Evolutionary conservation across 495 filamentous ascomycete genomes (phyloP), one percentile per base, ranked within the genome.

Genomic region (Talaromyces ruber): DNA sequence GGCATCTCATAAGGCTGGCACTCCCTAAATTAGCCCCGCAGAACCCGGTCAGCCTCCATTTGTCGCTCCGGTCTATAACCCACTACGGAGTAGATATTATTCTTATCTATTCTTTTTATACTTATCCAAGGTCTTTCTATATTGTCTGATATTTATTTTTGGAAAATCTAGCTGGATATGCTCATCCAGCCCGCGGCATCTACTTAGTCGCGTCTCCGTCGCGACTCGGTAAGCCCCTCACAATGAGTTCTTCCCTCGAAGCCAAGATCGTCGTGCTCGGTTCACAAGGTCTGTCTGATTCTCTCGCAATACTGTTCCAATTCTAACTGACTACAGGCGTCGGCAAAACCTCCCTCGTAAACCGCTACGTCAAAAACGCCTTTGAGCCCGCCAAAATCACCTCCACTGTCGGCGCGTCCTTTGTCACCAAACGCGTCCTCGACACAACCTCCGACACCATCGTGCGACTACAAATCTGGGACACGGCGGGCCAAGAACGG

Each of bases 401-500:
- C 16, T 91, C 89, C 18, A 98, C 93, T 39, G 86, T 97, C 66
- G 94, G 94, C 74, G 94, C 94, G 22, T 92, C 88, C 64, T 97
- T 97, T 74, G 82, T 96, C 68, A 95, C 93, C 56, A 97, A 97
- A 75, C 86, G 91, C 67, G 90, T 97, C 62, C 79, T 92, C 64
- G 92, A 97, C 75, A 84, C 84, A 64, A 86, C 95, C 57, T 84
- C 87, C 24, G 88, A 90, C 66, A 91, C 89, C 8, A 77, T 84
- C 14, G 89, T 97, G 22, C 85, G 92, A 8, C 77, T 97, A 24
- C 91, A 96, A 74, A 92, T 97, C 59, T 96, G 93, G 91, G 90
- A 95, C 67, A 95, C 91, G 64, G 94, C 93, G 56, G 94, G 94
- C 51, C 94, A 97, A 67, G 94, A 98, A 78, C 86, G 94, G 12